These are phyloP conservation scores for Xylaria sp. DNA, from an alignment of 2,329 filamentous ascomycete genomes.

Conservation along the genomic window DNA sequence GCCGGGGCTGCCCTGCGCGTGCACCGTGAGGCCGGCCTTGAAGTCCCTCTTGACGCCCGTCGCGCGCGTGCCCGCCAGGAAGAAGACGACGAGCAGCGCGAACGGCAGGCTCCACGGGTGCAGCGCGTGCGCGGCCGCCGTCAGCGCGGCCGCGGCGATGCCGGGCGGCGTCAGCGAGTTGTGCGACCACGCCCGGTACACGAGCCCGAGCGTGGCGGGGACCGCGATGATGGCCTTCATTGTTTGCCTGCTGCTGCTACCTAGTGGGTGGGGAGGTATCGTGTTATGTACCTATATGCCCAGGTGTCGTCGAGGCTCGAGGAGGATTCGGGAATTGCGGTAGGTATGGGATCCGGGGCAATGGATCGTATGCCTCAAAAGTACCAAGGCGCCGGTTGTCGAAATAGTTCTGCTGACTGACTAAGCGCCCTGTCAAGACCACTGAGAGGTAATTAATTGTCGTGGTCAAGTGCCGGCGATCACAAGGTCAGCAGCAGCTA, in stretches of 20 bases:
- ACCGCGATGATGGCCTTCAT: slow-evolving; percentile 63
- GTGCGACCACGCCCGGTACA: slow-evolving; percentile 69
- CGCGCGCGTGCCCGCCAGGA: slow-evolving; percentile 78
- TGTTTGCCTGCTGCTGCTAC: neutral
- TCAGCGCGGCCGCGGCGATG: slow-evolving; percentile 70
- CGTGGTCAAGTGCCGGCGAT: too few species aligned
- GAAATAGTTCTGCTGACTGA: too few species aligned
- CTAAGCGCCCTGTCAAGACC: neutral
- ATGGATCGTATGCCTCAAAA: too few species aligned
- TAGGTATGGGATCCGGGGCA: too few species aligned
- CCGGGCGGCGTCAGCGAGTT: slow-evolving; percentile 80
- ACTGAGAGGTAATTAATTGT: neutral
- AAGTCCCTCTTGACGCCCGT: slow-evolving; percentile 89
- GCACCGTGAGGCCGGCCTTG: slow-evolving; percentile 81
- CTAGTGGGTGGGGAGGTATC: too few species aligned
- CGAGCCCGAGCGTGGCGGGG: slow-evolving; percentile 61
- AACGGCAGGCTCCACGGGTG: slow-evolving; percentile 97
- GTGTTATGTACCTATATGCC: too few species aligned
- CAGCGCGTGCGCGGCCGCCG: slow-evolving; percentile 79
- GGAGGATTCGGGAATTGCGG: too few species aligned
- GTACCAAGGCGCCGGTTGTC: too few species aligned
- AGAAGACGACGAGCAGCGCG: slow-evolving; percentile 79
- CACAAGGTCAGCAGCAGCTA: neutral
- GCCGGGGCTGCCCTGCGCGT: slow-evolving; percentile 70
- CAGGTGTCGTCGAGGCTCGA: too few species aligned